Base-by-base conservation (phyloP, 495 filamentous ascomycete genomes). In the Acidomyces sp. region DNA sequence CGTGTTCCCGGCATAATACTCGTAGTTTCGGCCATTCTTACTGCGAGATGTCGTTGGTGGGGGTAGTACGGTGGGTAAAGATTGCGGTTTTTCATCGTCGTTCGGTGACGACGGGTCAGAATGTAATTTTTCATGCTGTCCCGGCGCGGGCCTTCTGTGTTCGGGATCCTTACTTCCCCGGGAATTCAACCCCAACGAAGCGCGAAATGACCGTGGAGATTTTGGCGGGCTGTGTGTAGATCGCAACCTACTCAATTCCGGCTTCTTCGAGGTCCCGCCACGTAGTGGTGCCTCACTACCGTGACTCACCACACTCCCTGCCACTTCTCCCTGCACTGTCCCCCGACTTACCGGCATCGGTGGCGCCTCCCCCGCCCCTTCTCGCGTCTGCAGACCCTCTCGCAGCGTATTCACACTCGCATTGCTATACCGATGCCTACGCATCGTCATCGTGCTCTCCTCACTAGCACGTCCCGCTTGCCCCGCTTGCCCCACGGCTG, bases 1-100 rank as follows among this genome's bases (percentile, higher is more conserved):
- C 1, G 83, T 94, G 47, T 94, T 95, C 27, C 92, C 90, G 26
- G 76, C 69, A 52, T 93, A 94, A 61, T 94, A 93, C 58, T 96
- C 72, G 58, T 82, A 82, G 53, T 94, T 94, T 44, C 68, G 74
- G 31, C 79, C 82, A 26, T 9, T 29, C 16, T 34, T 72, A 63
- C 32, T 42, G 52, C 17, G 27, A 25, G 15, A 15, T 15, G 29
- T 30, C 18, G 4, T 16, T 28, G 29, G 23, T 13, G 37, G 17
- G n/a, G 33, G 32, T 18, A 17, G 45, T 13, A 15, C 17, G 16
- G 10, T 17, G 38, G 18, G 18, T 41, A 15, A 10, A 9, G 20
- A 15, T 9, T 16, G 15, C 16, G 37, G 10, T 27, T 47, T 41
- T 56, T 56, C 22, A 51, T 50, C 50, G 23, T 61, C 36, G 69